Evolutionary conservation across 2,329 filamentous ascomycete species (phyloP), one percentile per base, ranked within the genome.

Genomic region (Didymella glomerata): DNA sequence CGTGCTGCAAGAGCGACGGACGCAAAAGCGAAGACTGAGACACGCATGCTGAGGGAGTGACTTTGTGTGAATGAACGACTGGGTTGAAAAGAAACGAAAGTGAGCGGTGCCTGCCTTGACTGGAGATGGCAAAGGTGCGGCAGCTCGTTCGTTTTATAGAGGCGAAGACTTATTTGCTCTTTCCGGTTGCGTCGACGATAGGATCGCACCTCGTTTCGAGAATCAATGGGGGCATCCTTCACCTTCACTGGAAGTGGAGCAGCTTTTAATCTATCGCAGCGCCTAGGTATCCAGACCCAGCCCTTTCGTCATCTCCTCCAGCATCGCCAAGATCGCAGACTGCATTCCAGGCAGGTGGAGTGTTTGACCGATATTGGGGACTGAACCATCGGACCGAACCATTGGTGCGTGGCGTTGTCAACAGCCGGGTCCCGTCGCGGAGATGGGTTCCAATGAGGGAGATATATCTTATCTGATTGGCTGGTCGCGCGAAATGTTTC

Each of bases 1-100:
- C 71, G 66, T 8, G 74, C 70, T 45, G 72, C 75, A 22, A 76
- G 64, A 42, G 69, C 73, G 38, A 65, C 65, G 11, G 69, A 65
- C 41, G 67, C 65, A 42, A 72, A 61, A 14, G 62, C 42, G 42
- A 72, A 48, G 20, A 62, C 36, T 47, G 65, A 63, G 55, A 62
- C 61, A 58, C 66, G 69, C 69, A 71, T 71, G 8, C 46, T 67
- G 62, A 64, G 58, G 7, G 58, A 64, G 36, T 62, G 61, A 64
- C 46, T 48, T 13, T 63, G 16, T 40, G 27, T 60, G 18, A 51
- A 45, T 50, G 50, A 57, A 25, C 48, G 47, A 58, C 49, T 47
- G 16, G 36, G 47, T 28, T 34, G 22, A 16, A 25, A 18, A 50
- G 10, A 24, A 54, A 38, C n/a, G 48, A 49, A 28, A 42, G 41